Percentiles rank a stretch among this genome's conserved stretches.
Conservation (phyloP, 2,329 filamentous ascomycete species). For the Phaeosphaeriaceae sp. region DNA sequence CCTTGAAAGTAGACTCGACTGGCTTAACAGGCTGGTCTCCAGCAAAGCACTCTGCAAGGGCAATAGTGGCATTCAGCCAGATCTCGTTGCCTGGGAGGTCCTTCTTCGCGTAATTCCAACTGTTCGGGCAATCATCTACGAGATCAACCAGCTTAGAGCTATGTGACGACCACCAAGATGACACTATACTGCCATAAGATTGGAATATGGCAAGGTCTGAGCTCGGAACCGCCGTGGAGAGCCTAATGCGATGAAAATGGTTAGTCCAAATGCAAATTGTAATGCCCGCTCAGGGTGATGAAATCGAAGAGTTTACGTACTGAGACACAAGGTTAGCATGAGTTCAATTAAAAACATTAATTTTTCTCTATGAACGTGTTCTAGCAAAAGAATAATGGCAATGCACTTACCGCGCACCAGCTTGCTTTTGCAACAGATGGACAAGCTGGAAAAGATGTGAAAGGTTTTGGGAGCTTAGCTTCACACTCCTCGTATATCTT, state of each 20-base stretch:
- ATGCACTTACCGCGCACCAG: conserved; percentile 6
- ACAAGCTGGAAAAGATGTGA: no score
- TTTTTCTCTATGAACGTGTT: no score
- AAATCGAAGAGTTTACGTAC: no score
- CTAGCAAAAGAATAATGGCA: no score
- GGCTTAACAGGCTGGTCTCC: no score
- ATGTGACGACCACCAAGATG: background rate
- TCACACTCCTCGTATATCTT: conserved; percentile 1
- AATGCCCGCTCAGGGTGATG: no score
- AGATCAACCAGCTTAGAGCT: background rate
- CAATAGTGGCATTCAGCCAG: conserved; percentile 2
- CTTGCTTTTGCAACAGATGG: conserved; percentile 1
- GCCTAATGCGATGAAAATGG: no score
- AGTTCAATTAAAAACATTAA: no score
- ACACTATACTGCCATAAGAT: background rate
- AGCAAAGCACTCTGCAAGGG: conserved; percentile 2
- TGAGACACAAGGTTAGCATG: no score
- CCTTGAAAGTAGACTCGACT: no score
- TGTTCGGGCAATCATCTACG: background rate
- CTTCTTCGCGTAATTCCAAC: background rate
- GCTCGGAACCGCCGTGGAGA: conserved; percentile 3
- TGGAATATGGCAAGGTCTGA: background rate
- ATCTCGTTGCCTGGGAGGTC: background rate
- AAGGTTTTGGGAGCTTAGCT: background rate
- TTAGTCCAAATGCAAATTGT: no score